These are phyloP conservation scores for Anisodus tanguticus DNA, from an alignment of 257 asterid genomes.

Conservation along the genomic window DNA sequence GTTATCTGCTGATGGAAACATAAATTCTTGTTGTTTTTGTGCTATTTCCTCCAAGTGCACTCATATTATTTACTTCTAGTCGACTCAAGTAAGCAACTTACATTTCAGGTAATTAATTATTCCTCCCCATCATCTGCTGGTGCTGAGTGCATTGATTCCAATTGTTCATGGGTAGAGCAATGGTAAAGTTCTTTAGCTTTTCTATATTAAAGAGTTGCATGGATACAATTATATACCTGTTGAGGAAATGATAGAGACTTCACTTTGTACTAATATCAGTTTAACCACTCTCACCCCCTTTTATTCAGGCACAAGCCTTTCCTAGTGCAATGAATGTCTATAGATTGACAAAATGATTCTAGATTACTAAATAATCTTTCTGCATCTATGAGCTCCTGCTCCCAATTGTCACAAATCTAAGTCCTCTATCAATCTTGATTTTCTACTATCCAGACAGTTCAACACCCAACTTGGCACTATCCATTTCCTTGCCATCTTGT, in stretches of 20 bases:
- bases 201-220: slow-evolving; percentile 13
- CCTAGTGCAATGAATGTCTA: background rate
- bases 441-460: background rate
- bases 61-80: background rate
- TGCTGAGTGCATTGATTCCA: slow-evolving; percentile 93
- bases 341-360: background rate
- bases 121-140: slow-evolving; percentile 94
- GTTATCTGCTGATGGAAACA: background rate
- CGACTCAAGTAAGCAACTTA: background rate
- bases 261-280: background rate
- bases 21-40: background rate
- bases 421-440: background rate
- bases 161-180: slow-evolving; percentile 96
- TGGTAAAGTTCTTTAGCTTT: slow-evolving; percentile 55
- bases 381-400: background rate
- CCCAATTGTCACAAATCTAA: background rate
- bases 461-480: background rate
- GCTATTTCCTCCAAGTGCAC: background rate
- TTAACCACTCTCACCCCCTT: background rate
- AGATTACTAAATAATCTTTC: background rate
- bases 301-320: background rate
- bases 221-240: slow-evolving; percentile 17
- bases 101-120: slow-evolving; percentile 76
- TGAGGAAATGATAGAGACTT: background rate
- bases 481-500: background rate